Conservation (phyloP, 2,329 filamentous ascomycete species). For the Aspergillus sp. region DNA sequence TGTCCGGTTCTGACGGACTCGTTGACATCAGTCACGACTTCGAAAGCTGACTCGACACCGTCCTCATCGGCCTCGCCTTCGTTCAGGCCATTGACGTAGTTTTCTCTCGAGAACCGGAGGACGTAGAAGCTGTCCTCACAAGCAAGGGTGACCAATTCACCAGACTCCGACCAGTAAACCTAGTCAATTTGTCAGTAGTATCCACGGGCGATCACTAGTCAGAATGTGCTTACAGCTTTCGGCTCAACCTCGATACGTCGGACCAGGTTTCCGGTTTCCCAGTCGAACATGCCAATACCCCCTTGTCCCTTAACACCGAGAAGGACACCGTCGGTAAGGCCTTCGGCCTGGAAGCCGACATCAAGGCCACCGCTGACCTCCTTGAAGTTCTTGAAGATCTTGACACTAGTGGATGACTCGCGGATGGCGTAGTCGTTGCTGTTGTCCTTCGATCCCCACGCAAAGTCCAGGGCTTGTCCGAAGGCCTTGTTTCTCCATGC, state of each 20-base stretch:
- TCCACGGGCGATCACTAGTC: neutral
- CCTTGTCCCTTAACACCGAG: conserved; percentile 94
- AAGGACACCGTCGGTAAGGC: conserved; percentile 81
- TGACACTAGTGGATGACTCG: conserved; percentile 89
- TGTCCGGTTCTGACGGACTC: conserved; percentile 91
- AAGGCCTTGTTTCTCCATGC: conserved; percentile 98
- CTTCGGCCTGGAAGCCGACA: conserved; percentile 92
- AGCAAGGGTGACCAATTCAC: conserved; percentile 86
- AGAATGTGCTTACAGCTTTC: conserved; percentile 49
- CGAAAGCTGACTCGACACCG: conserved; percentile 92
- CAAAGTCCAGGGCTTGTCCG: conserved; percentile 91
- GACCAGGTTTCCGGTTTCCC: conserved; percentile 84
- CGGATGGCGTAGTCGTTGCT: conserved; percentile 98
- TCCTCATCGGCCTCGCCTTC: conserved; percentile 81
- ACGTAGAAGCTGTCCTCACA: conserved; percentile 97
- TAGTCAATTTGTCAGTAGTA: conserved; percentile 32
- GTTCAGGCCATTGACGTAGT: conserved; percentile 80
- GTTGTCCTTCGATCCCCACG: conserved; percentile 95
- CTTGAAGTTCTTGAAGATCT: conserved; percentile 97
- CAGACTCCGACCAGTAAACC: conserved; percentile 97
- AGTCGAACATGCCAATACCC: conserved; percentile 94
- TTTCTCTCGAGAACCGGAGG: conserved; percentile 84
- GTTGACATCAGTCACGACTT: conserved; percentile 92
- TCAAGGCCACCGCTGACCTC: conserved; percentile 87
- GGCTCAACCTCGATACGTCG: conserved; percentile 83